phyloP scores from a whole-genome alignment of 768 basidiomycete species.

The Rubroboletus satanas region DNA sequence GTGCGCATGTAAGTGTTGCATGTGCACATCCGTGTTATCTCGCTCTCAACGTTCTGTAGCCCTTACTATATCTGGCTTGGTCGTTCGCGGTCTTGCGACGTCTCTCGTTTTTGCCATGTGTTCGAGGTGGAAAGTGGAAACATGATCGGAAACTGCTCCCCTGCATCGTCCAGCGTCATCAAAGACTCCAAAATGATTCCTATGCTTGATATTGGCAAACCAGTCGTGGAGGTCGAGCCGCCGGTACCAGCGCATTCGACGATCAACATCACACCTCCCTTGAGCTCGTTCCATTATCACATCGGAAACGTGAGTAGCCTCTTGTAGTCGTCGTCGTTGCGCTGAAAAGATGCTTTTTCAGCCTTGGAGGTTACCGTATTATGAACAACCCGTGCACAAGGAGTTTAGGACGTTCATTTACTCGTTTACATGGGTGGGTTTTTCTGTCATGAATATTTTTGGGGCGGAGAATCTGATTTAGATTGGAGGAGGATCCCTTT shows the following conservation, averaged over 20 bases:
- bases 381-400: slow-evolving; percentile 64
- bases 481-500: slow-evolving; percentile 61
- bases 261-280: slow-evolving; percentile 50
- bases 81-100: slow-evolving; percentile 58
- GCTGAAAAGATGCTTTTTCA: slow-evolving; percentile 18
- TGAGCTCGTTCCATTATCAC: slow-evolving; percentile 65
- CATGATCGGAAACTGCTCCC: slow-evolving; percentile 47
- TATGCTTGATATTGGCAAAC: slow-evolving; percentile 41
- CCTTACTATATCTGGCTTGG: slow-evolving; percentile 78
- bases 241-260: slow-evolving; percentile 27
- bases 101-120: slow-evolving; percentile 50
- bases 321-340: not conserved
- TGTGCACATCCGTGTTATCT: not conserved
- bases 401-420: slow-evolving; percentile 63
- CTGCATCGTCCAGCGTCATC: slow-evolving; percentile 32
- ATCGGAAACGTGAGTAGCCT: slow-evolving; percentile 38
- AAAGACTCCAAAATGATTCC: slow-evolving; percentile 38
- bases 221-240: slow-evolving; percentile 26
- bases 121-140: slow-evolving; percentile 66
- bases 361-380: slow-evolving; percentile 68
- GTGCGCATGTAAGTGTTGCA: slow-evolving; percentile 50
- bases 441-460: not conserved
- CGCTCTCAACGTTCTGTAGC: slow-evolving; percentile 25
- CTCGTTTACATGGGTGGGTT: slow-evolving; percentile 55
- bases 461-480: not conserved